A percentile compares a stretch with the other conserved stretches of the same genome.
Evolutionary conservation across 2,329 filamentous ascomycete genomes (phyloP).

Genomic region (Raffaelea arxii): DNA sequence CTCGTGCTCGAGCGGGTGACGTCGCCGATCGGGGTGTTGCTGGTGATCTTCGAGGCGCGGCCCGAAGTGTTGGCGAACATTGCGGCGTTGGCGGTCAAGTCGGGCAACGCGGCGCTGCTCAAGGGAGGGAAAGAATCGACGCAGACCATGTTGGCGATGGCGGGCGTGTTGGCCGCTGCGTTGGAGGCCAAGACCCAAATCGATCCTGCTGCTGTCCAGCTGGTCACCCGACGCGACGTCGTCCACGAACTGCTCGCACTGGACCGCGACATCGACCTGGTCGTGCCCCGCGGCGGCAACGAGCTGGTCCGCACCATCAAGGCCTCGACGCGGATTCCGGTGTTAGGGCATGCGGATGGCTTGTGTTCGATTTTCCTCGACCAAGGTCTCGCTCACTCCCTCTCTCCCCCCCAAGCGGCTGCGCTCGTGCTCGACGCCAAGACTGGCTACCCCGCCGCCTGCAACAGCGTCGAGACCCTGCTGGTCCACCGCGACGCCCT

Average conservation of each 20-base stretch:
- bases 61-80: conserved; percentile 99
- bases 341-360: conserved; percentile 91
- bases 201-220: conserved; percentile 79
- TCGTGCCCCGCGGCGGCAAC: conserved; percentile 86
- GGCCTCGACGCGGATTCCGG: conserved; percentile 82
- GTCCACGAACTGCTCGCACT: conserved; percentile 80
- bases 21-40: conserved; percentile 91
- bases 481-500: conserved; percentile 70
- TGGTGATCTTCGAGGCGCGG: conserved; percentile 96
- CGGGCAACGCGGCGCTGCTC: conserved; percentile 90
- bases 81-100: conserved; percentile 89
- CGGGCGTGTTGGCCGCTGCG: conserved; percentile 70
- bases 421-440: conserved; percentile 84
- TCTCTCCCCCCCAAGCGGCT: conserved; percentile 56
- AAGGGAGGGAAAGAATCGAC: conserved; percentile 97
- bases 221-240: conserved; percentile 86
- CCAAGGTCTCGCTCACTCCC: conserved; percentile 50
- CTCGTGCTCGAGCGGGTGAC: conserved; percentile 79
- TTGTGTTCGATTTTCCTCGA: conserved; percentile 84
- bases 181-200: too few species aligned
- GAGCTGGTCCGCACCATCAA: conserved; percentile 88
- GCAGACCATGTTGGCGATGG: conserved; percentile 89
- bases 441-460: conserved; percentile 88
- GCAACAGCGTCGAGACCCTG: conserved; percentile 88
- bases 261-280: conserved; percentile 84